Base-by-base conservation (phyloP, 23 red algal species). In the Agarophyton chilense region DNA sequence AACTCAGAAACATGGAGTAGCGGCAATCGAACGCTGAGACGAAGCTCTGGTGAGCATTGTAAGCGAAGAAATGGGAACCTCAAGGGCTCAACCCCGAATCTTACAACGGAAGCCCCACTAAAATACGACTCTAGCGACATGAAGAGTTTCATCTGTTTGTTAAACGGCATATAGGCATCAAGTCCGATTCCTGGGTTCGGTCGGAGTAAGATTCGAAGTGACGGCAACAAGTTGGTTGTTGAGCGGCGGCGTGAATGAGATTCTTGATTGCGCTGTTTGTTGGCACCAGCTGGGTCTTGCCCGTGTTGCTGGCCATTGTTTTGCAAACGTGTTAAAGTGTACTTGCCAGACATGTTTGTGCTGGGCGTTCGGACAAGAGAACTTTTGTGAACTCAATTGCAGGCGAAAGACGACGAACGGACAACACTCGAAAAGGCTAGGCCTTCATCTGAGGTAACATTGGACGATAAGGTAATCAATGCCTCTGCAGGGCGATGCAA, bases 91-190 rank as follows among this genome's bases (percentile, higher is more conserved):
- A 89, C 26, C 43, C 85, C 85, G 31, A 89, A 78, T 16, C 50
- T 43, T 4, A 89, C 41, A 24, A 52, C 26, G 25, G 85, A 89
- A 19, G 42, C 49, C 4, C 55, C 47, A 7, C 71, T 28, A 35
- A 77, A 77, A 41, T 89, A 89, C 31, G 85, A 66, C 53, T 89
- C 85, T 6, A 77, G 67, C 17, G 85, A 49, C 85, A 89, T 74
- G 72, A 31, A 89, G 1, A 51, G 74, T 70, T 71, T 39, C 7
- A 89, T 5, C 5, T 63, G 73, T 46, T 89, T 89, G 53, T 29
- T 58, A 31, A 89, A 73, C 22, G 85, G 85, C 50, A 89, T 43
- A 12, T 71, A 52, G 17, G 73, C 73, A 64, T 89, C 85, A 13
- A 89, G 53, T 32, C 85, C 85, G 31, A 89, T 45, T 17, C 85